phyloP scores from a whole-genome alignment of 441 rosid genomes.

The Erodium texanum region DNA sequence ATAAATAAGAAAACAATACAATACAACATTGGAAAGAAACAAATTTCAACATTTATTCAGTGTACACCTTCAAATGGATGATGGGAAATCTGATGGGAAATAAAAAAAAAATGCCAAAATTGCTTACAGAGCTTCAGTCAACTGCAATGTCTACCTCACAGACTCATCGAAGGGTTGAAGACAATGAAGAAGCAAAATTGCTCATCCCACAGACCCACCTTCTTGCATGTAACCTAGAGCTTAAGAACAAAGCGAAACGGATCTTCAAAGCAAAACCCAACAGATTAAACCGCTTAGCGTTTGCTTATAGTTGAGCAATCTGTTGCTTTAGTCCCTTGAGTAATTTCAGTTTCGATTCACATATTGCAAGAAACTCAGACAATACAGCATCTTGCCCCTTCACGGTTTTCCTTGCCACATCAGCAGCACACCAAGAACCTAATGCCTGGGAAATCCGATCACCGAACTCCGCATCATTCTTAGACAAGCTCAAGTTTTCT shows the following conservation, averaged over 20 bases:
- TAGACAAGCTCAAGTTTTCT: slow-evolving; percentile 33
- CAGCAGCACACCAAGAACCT: slow-evolving; percentile 53
- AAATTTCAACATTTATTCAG: not conserved
- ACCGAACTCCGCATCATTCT: slow-evolving; percentile 46
- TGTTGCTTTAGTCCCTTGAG: slow-evolving; percentile 52
- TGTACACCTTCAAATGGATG: slow-evolving; percentile 6
- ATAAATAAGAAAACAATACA: not conserved
- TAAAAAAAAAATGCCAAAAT: slow-evolving; percentile 12
- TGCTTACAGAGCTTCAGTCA: not conserved
- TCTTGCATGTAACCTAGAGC: slow-evolving; percentile 1
- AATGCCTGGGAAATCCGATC: slow-evolving; percentile 46
- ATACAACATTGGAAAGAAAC: slow-evolving; percentile 7
- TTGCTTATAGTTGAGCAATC: slow-evolving; percentile 40
- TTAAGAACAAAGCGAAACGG: slow-evolving; percentile 9
- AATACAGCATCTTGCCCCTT: slow-evolving; percentile 35
- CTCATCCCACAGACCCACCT: slow-evolving; percentile 8
- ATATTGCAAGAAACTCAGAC: slow-evolving; percentile 44
- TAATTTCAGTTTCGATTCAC: slow-evolving; percentile 55
- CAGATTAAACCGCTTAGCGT: not conserved
- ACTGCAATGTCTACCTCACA: not conserved
- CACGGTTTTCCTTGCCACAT: slow-evolving; percentile 52
- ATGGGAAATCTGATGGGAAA: not conserved
- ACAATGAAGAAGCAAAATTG: slow-evolving; percentile 8
- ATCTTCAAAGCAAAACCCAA: not conserved
- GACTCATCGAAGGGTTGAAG: not conserved